A percentile compares a stretch with the other conserved stretches of the same genome.
phyloP scores from a whole-genome alignment of 2,329 filamentous ascomycete genomes.

The Phaeosphaeriaceae sp. region DNA sequence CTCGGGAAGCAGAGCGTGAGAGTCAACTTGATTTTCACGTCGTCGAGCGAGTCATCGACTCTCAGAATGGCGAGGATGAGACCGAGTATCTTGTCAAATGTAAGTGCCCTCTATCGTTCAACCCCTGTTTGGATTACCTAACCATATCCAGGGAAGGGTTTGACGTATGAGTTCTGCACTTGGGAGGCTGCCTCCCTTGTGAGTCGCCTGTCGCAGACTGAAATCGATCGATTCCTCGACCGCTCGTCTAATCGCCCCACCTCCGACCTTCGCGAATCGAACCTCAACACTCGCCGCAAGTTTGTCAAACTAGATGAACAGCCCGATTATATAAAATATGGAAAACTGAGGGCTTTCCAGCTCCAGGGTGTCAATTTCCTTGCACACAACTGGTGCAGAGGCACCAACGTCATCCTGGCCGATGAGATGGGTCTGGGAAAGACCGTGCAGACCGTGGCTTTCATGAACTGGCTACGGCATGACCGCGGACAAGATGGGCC shows the following conservation, averaged over 20 bases:
- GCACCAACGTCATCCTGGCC: slow-evolving; percentile 94
- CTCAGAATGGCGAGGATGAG: slow-evolving; percentile 77
- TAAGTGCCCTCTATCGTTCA: slow-evolving; percentile 36
- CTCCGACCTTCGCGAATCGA: slow-evolving; percentile 80
- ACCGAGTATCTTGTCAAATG: slow-evolving; percentile 95
- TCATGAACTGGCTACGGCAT: slow-evolving; percentile 96
- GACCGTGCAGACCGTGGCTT: slow-evolving; percentile 95
- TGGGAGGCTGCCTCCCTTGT: slow-evolving; percentile 85
- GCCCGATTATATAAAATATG: slow-evolving; percentile 82
- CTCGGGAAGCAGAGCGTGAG: slow-evolving; percentile 88
- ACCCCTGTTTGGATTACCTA: slow-evolving; percentile 26
- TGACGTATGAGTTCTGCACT: slow-evolving; percentile 92
- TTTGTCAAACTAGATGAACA: slow-evolving; percentile 71
- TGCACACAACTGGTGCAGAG: slow-evolving; percentile 92
- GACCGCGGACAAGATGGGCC: slow-evolving; percentile 88
- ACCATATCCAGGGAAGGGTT: slow-evolving; percentile 68
- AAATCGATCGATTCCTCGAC: slow-evolving; percentile 91
- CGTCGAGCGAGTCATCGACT: slow-evolving; percentile 89
- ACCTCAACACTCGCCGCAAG: slow-evolving; percentile 68
- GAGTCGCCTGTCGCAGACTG: slow-evolving; percentile 78
- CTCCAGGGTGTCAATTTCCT: slow-evolving; percentile 93
- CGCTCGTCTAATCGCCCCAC: slow-evolving; percentile 79
- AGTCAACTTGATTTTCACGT: slow-evolving; percentile 88
- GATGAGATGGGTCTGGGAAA: slow-evolving; percentile 99
- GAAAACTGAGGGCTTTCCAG: slow-evolving; percentile 90